Evolutionary conservation across 73 alveolate genomes (phyloP), one percentile per base, ranked within the genome.

Genomic region (Breviolum minutum): DNA sequence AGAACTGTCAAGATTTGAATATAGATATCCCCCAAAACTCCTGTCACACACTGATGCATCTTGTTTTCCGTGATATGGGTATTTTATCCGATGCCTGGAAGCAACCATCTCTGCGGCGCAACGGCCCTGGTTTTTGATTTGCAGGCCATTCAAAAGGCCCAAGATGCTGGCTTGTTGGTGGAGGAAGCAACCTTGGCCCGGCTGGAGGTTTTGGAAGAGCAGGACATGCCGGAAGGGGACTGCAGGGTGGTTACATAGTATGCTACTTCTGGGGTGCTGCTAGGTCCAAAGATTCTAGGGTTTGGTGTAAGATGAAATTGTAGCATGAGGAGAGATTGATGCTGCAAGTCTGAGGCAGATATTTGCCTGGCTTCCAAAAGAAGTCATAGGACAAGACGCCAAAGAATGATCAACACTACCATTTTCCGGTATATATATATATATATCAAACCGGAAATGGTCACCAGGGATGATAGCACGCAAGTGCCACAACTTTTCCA

Each of bases 81-180:
- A 10, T 14, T 73, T 73, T 71, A 32, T 13, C 32, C 17, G 29
- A 20, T 9, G n/a, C n/a, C n/a, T n/a, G n/a, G n/a, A n/a, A n/a
- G n/a, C n/a, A n/a, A n/a, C n/a, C n/a, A n/a, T n/a, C n/a, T n/a
- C n/a, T n/a, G n/a, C n/a, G 82, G 17, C 9, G 82, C 82, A 71
- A 71, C 8, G 32, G 26, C 54, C 54, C 54, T 40, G 54, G 54
- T 40, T 40, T 40, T 40, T 40, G 54, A 40, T 40, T 84, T 66
- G 60, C 73, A 89, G 96, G 96, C 96, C 20, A 70, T 89, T 54
- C 96, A 89, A 68, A 71, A 89, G 84, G 96, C 96, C 2, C 85
- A 89, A 69, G 96, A 89, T 73, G 96, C 87, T 5, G 63, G 74
- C 8, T 54, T 87, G 84, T 48, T 48, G 69, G 70, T 87, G 30